Base-by-base conservation (phyloP, 1,284 basidiomycete species). In the Ceratobasidium sp. region DNA sequence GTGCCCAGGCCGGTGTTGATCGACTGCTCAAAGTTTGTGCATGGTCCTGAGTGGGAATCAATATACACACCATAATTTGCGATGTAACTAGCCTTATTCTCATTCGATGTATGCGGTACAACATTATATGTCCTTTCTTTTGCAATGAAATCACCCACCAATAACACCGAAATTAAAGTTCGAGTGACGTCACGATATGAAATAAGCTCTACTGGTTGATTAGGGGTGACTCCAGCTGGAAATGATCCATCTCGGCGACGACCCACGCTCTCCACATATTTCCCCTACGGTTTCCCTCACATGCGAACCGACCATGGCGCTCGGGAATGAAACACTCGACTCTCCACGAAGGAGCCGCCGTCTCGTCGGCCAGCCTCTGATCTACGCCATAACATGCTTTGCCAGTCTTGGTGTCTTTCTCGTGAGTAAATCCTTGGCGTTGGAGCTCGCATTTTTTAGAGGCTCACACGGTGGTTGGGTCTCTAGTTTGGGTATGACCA, bases 381-480 rank as follows among this genome's bases (percentile, higher is more conserved):
- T 97, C 71, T 94, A 94, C 80, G 87, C 89, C 11, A 90, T 94
- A 76, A 92, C 94, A 41, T 84, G 91, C 73, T 96, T 96, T 77
- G 93, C 92, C 75, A 93, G 91, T 82, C 83, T 96, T 41, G 95
- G 95, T 63, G 94, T 96, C 44, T 96, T 96, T 79, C 85, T 95
- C 76, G 93, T 96, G 76, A 79, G 89, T 83, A 26, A 11, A 32
- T 38, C 55, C 67, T 30, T n/a, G n/a, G n/a, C n/a, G n/a, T n/a
- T n/a, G n/a, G n/a, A n/a, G n/a, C n/a, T n/a, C n/a, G n/a, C n/a
- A n/a, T n/a, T n/a, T 5, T 2, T 21, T 43, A n/a, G 23, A 47
- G 47, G 43, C 47, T 71, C 18, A 62, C 23, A 18, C 74, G 9
- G 2, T 44, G 16, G 18, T 16, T 43, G 21, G n/a, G 35, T 77